Evolutionary conservation across 139 green algal species (phyloP).

Genomic region (Nannochloris sp.): DNA sequence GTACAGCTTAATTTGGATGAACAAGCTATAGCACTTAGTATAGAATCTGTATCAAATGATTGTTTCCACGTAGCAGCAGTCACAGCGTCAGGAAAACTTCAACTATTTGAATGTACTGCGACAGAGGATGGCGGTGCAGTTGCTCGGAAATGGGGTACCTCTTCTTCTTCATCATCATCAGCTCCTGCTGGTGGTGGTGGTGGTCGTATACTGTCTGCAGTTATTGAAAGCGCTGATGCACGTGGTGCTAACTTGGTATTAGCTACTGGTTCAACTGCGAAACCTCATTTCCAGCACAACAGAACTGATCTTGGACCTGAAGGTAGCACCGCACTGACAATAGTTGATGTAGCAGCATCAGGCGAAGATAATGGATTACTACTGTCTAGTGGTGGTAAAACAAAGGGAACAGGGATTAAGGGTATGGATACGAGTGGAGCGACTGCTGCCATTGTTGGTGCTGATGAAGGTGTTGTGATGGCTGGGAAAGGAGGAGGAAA

Average conservation of each 20-base stretch:
- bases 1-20: not conserved
- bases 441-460: not conserved
- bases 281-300: not conserved
- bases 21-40: not conserved
- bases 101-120: constrained; percentile 4
- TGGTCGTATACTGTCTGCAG: not conserved
- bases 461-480: not conserved
- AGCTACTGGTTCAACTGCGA: constrained; percentile 2
- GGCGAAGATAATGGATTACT: not conserved
- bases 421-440: not conserved
- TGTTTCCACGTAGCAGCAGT: constrained; percentile 11
- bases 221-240: not conserved
- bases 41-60: not conserved
- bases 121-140: not conserved
- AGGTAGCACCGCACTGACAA: not conserved
- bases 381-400: not conserved
- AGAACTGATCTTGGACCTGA: not conserved
- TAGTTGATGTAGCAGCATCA: not conserved
- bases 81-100: not conserved
- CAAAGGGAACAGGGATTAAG: not conserved
- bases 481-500: not conserved
- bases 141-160: not conserved
- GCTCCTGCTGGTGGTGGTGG: not conserved
- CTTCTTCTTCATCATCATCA: not conserved
- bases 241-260: not conserved